These are phyloP conservation scores for Halophytophthora batemanensis DNA, from an alignment of 352 stramenopile species.

Conservation along the genomic window DNA sequence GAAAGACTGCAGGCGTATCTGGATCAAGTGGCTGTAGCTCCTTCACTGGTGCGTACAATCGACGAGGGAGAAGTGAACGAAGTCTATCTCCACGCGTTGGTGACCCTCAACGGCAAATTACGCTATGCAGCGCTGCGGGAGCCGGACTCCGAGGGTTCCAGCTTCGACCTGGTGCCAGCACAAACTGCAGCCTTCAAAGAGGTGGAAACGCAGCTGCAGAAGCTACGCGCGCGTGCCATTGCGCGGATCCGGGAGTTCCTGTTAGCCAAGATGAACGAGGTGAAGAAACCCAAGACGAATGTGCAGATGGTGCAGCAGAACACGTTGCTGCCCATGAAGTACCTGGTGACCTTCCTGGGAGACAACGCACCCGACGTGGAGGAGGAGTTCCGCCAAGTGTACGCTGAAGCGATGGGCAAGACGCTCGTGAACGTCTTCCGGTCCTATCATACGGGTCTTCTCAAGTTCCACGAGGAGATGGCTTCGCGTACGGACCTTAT, in stretches of 20 bases:
- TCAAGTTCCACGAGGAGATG: slow-evolving; percentile 94
- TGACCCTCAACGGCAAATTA: slow-evolving; percentile 92
- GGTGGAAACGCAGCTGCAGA: slow-evolving; percentile 91
- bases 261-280: slow-evolving; percentile 88
- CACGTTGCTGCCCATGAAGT: slow-evolving; percentile 95
- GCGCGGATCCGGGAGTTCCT: slow-evolving; percentile 92
- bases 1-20: slow-evolving; percentile 93
- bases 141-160: slow-evolving; percentile 57
- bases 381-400: slow-evolving; percentile 94
- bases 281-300: slow-evolving; percentile 98
- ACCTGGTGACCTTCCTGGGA: slow-evolving; percentile 94
- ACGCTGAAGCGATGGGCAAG: slow-evolving; percentile 97
- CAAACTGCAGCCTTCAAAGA: slow-evolving; percentile 91
- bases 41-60: slow-evolving; percentile 91
- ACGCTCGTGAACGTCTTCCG: slow-evolving; percentile 95
- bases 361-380: slow-evolving; percentile 92
- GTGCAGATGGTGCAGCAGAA: slow-evolving; percentile 98
- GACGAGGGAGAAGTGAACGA: slow-evolving; percentile 94
- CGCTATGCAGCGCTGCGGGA: slow-evolving; percentile 79
- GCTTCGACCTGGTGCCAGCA: slow-evolving; percentile 85
- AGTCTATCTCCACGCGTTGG: slow-evolving; percentile 91
- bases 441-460: slow-evolving; percentile 94
- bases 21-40: slow-evolving; percentile 94
- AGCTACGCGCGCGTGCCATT: slow-evolving; percentile 77
- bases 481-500: slow-evolving; percentile 93